Evolutionary conservation across 164 flowering plant genomes (phyloP), one percentile per base, ranked within the genome.

Genomic region (Nymphaea colorata): DNA sequence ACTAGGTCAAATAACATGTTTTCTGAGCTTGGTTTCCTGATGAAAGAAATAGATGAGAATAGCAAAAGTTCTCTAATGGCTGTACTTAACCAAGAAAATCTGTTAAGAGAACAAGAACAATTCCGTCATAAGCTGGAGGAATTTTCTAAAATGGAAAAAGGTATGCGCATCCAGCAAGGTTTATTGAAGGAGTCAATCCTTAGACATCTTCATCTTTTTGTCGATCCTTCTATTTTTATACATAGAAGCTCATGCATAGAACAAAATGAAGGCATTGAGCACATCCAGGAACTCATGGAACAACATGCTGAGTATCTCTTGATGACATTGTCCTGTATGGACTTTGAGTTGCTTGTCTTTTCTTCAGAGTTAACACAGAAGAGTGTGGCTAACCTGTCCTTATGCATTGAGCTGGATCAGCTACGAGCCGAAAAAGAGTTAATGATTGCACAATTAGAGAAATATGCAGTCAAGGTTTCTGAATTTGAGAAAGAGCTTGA

Each of bases 1-100:
- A 81, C 82, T 59, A 85, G 92, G 79, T 91, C 89, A 64, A 79
- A 90, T 62, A 67, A 74, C 69, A 88, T 94, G 83, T 89, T 88
- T n/a, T 82, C 78, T 62, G 88, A 91, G 72, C 87, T 94, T 67
- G 79, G 85, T 44, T 36, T 74, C 65, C 71, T 94, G 36, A 79
- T 81, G 80, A 87, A 82, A 76, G 98, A 91, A 68, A 61, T 94
- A 70, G 89, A 91, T 68, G 14, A 66, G 63, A 82, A 82, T 69
- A 83, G 80, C 72, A 42, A 69, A 68, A 68, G 73, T 71, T 69
- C 80, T 64, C 64, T 77, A 47, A 66, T 67, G 64, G 75, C 84
- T 47, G 76, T 86, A 59, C 59, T 72, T 53, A 83, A 86, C 69
- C 86, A 91, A 67, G 91, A 85, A 70, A 78, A 79, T 72, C 51